These are phyloP conservation scores for Fusarium compactum DNA, from an alignment of 2,329 filamentous ascomycete genomes.

Conservation along the genomic window DNA sequence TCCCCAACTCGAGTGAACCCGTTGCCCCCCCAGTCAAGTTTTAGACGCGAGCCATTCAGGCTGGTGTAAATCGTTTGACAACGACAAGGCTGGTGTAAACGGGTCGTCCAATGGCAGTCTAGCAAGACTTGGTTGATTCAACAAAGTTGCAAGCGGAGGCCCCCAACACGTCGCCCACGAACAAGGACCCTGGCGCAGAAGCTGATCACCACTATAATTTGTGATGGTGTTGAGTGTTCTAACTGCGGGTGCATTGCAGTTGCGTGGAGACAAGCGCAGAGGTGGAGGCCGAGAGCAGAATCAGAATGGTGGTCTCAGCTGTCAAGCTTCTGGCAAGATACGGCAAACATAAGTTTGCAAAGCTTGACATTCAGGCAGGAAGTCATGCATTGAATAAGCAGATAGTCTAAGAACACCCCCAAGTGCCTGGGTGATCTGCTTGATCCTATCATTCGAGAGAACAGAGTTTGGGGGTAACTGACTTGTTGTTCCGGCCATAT, in stretches of 20 bases:
- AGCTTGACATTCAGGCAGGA: constrained; percentile 7
- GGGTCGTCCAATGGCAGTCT: constrained; percentile 6
- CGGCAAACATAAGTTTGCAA: not conserved
- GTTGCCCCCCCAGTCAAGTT: not conserved
- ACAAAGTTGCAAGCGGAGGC: constrained; percentile 24
- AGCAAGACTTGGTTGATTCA: constrained; percentile 19
- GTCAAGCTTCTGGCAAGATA: constrained; percentile 12
- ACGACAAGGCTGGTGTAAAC: constrained; percentile 12
- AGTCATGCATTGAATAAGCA: constrained; percentile 5
- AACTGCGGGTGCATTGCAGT: constrained; percentile 23
- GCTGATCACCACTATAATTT: constrained; percentile 38
- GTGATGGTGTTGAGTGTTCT: constrained; percentile 35
- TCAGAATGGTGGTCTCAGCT: constrained; percentile 2
- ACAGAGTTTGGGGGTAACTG: constrained; percentile 14
- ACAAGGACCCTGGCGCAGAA: constrained; percentile 37
- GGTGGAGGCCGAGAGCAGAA: constrained; percentile 4
- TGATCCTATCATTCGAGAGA: not conserved
- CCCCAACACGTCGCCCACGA: constrained; percentile 28
- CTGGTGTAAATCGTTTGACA: constrained; percentile 10
- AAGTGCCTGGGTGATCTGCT: constrained; percentile 10
- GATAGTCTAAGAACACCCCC: constrained; percentile 6
- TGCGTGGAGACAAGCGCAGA: constrained; percentile 17
- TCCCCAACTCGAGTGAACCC: constrained; percentile 3
- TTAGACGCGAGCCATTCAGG: constrained; percentile 13
- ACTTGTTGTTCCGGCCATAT: not conserved